Base-by-base conservation (phyloP, 805 yeast species). In the Kodamaea laetipori region DNA sequence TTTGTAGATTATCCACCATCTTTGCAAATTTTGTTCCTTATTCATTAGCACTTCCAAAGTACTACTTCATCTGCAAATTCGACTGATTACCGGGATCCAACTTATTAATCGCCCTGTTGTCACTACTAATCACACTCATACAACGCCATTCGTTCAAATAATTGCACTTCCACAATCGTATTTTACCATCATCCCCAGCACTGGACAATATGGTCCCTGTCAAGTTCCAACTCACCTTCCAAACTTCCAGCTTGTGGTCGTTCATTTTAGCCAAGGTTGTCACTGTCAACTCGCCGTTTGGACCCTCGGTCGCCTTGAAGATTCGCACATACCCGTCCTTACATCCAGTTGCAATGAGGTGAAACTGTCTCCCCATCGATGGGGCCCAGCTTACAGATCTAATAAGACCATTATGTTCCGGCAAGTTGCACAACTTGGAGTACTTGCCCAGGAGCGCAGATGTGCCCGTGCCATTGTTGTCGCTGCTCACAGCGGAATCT, bases 311-410 rank as follows among this genome's bases (percentile, higher is more conserved):
- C 4, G 90, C 71, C 61, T 86, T 87, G 73, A 84, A 92, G 2
- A 94, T 83, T 41, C 98, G 77, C 8, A 94, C 90, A 56, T 73
- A 80, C 1, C 98, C 99, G 61, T 94, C 99, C 61, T 90, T 90
- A 60, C 96, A 90, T 4, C 95, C 98, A 0, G 98, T 92, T 0
- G 99, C 98, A 33, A 94, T 73, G 37, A 90, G 69, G 54, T 92
- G 96, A 60, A 80, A 87, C 50, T 84, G 81, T 52, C 96, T 73
- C 2, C 98, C 98, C 84, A 90, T 87, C 0, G 95, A 81, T 2
- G 98, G 97, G 0, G 98, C 98, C 99, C 99, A 92, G 23, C 90
- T 76, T 4, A 90, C 88, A 12, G 90, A 85, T 56, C 98, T 73
- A 25, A 92, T 88, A 31, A 92, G 73, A 2, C 96, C 96, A 42